Evolutionary conservation across 108 stramenopile genomes (phyloP).

Genomic region (Skeletonema grethae): DNA sequence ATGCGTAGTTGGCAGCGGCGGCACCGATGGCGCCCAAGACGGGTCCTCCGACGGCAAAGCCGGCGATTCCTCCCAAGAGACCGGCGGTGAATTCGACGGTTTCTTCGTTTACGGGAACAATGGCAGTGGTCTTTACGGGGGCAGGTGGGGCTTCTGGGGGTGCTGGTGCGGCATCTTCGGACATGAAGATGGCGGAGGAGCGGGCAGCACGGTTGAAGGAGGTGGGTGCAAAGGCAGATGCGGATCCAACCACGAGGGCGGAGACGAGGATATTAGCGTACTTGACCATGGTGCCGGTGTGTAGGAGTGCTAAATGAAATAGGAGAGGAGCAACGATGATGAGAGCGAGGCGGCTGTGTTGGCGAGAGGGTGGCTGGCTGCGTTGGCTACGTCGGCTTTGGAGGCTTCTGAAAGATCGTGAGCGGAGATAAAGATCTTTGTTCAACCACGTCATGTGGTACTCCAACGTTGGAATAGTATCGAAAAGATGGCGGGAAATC

Average conservation of each 20-base stretch:
- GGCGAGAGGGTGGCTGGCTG: not conserved
- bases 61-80: conserved; percentile 75
- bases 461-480: no score
- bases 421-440: not conserved
- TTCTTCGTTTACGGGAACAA: conserved; percentile 89
- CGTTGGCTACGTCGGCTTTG: not conserved
- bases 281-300: conserved; percentile 37
- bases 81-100: conserved; percentile 92
- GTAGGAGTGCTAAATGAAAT: no score
- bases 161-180: conserved; percentile 30
- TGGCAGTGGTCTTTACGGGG: conserved; percentile 34
- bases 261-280: conserved; percentile 40
- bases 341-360: not conserved
- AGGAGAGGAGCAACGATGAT: not conserved
- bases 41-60: conserved; percentile 58
- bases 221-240: conserved; percentile 40
- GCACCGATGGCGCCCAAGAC: conserved; percentile 51
- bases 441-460: no score
- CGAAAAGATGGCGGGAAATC: no score
- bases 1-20: conserved; percentile 73
- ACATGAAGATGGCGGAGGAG: conserved; percentile 33
- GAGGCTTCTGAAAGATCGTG: not conserved
- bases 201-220: not conserved
- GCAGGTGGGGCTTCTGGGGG: conserved; percentile 19
- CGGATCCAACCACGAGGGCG: conserved; percentile 39